Evolutionary conservation across 495 filamentous ascomycete genomes (phyloP), one percentile per base, ranked within the genome.

Genomic region (Friedmanniomyces endolithicus): DNA sequence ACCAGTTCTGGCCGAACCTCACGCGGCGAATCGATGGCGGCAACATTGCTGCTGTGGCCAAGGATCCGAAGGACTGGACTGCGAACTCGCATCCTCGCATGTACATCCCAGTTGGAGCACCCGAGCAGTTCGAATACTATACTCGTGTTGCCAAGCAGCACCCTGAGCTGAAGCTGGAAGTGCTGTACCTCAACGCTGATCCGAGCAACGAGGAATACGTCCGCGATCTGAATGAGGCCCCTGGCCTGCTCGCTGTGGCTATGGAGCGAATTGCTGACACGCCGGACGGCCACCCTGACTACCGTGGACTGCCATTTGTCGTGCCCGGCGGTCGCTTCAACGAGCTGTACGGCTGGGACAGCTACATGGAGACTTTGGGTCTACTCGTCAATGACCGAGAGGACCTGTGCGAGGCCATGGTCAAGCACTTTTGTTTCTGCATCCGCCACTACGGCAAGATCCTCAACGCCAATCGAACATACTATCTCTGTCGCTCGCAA

Each of bases 381-480:
- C 74, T 98, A 57, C 68, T 96, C 37, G 81, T 82, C 56, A 84
- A 89, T 65, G 85, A 86, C 63, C 83, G 85, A 46, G 81, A 84
- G 34, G 78, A 94, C 63, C 71, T 98, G 37, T 87, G 86, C 52
- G 94, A 94, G 70, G 78, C 84, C 23, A 97, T 97, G 87, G 87
- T 97, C 31, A 71, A 79, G 59, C 90, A 98, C 71, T 97, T 97
- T 69, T 90, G 86, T 68, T 98, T 98, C 71, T 90, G 87, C 72
- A 96, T 98, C 70, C 82, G 87, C 69, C 94, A 98, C 69, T 98
- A 98, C 66, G 90, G 87, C 53, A 98, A 96, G 71, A 90, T 97
- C 55, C 81, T 96, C 58, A 98, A 97, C 68, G 92, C 92, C 19
- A 98, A 92, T 29, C 83, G 92, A 34, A 85, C 88, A 11, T 98